Evolutionary conservation across 805 yeast species (phyloP).

Genomic region (Saturnispora gosingensis): DNA sequence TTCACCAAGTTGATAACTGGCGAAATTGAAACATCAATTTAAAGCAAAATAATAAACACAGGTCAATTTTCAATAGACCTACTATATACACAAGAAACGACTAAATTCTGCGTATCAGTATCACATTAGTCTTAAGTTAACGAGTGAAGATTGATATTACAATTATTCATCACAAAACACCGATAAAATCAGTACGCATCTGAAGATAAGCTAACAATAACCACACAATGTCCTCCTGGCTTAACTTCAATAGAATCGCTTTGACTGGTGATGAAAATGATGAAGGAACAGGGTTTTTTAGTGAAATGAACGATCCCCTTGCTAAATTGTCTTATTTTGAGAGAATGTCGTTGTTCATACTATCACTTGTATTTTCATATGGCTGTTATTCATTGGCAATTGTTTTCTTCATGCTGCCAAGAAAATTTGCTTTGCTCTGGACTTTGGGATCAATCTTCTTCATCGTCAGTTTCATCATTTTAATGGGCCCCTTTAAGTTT

Average conservation of each 20-base stretch:
- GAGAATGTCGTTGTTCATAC: conserved; percentile 61
- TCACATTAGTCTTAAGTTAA: too few relatives aligned
- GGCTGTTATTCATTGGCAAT: conserved; percentile 67
- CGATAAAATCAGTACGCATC: too few relatives aligned
- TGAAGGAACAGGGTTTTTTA: not conserved
- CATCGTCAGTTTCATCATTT: conserved; percentile 70
- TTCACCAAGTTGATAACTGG: too few relatives aligned
- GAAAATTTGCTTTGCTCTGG: conserved; percentile 82
- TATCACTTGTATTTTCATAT: conserved; percentile 60
- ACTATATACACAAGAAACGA: too few relatives aligned
- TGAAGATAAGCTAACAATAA: too few relatives aligned
- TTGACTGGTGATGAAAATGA: not conserved
- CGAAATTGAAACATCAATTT: not conserved
- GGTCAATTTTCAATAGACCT: too few relatives aligned
- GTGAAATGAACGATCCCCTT: conserved; percentile 5
- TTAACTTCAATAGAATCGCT: not conserved
- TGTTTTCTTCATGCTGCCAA: conserved; percentile 76
- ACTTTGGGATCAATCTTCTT: conserved; percentile 77
- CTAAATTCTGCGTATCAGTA: too few relatives aligned
- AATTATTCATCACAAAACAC: too few relatives aligned
- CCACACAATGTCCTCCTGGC: not conserved
- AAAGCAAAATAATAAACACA: not conserved
- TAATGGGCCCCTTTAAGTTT: conserved; percentile 82
- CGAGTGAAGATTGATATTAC: not conserved
- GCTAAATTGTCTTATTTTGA: conserved; percentile 54